These are phyloP conservation scores for Boletus coccyginus DNA, from an alignment of 768 basidiomycete genomes.

Conservation along the genomic window DNA sequence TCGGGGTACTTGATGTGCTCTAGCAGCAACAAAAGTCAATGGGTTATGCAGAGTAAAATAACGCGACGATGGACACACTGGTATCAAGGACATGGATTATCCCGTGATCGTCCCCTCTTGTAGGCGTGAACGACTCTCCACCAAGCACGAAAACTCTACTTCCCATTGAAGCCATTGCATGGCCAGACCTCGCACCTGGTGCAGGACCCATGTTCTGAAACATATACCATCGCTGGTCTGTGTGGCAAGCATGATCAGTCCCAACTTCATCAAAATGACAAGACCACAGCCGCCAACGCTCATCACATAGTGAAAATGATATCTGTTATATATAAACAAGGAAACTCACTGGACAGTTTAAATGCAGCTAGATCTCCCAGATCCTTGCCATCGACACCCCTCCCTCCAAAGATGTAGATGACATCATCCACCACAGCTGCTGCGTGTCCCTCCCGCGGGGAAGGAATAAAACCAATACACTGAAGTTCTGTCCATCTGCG, in stretches of 20 bases:
- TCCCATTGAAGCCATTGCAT: conserved; percentile 96
- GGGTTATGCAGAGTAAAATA: background rate
- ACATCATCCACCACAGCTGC: conserved; percentile 97
- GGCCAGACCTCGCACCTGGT: conserved; percentile 89
- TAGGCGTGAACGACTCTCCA: conserved; percentile 81
- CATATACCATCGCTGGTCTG: conserved; percentile 99
- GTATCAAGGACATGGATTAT: conserved; percentile 93
- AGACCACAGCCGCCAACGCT: background rate
- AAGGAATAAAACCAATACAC: conserved; percentile 96
- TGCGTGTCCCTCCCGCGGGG: conserved; percentile 93
- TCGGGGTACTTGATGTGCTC: conserved; percentile 95
- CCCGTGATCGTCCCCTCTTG: conserved; percentile 73
- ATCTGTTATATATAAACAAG: background rate
- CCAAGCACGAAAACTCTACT: conserved; percentile 90
- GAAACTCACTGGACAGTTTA: conserved; percentile 87
- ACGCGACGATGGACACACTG: conserved; percentile 51
- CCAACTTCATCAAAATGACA: background rate
- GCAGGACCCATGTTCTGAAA: conserved; percentile 99
- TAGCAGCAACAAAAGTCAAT: conserved; percentile 26
- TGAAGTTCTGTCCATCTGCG: conserved; percentile 86
- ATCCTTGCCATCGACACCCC: conserved; percentile 97
- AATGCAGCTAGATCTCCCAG: conserved; percentile 93
- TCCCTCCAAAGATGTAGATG: conserved; percentile 94
- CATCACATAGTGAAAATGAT: background rate
- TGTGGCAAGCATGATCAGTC: conserved; percentile 10